A percentile compares a stretch with the other conserved stretches of the same genome.
Conservation (phyloP, 495 filamentous ascomycete genomes). For the Hyaloscypha hepaticicola region DNA sequence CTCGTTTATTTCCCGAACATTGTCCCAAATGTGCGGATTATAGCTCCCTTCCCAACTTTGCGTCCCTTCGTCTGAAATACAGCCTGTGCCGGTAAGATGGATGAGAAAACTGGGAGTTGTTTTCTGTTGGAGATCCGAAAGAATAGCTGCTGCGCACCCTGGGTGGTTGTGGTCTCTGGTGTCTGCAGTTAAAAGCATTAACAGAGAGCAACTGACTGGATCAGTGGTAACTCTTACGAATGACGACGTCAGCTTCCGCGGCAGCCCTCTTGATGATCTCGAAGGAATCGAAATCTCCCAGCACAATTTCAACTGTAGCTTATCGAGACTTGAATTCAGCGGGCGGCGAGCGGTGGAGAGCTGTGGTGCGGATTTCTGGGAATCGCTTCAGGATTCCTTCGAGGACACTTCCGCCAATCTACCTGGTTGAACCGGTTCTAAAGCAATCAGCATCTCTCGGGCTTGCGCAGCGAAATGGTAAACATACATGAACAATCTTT, state of each 20-base stretch:
- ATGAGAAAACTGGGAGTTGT: background rate
- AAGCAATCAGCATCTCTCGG: background rate
- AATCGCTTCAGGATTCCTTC: background rate
- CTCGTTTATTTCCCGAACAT: background rate
- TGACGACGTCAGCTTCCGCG: background rate
- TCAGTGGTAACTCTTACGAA: background rate
- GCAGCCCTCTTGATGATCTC: background rate
- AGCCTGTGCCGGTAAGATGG: constrained; percentile 9
- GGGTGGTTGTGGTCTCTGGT: background rate
- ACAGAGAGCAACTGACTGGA: background rate
- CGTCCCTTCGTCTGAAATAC: background rate
- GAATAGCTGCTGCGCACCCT: background rate
- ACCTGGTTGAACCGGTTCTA: background rate
- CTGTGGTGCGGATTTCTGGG: background rate
- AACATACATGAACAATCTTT: background rate
- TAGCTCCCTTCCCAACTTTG: background rate
- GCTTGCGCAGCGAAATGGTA: background rate
- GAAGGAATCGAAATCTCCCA: background rate
- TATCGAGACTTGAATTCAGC: background rate
- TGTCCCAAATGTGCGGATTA: constrained; percentile 1
- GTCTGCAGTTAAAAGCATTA: background rate
- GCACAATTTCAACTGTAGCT: background rate
- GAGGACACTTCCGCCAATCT: background rate
- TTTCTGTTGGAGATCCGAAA: background rate
- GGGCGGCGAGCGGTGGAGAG: background rate